Evolutionary conservation across 192 early-diverging fungal genomes (phyloP).

Genomic region (Jimgerdemannia flammicorona): DNA sequence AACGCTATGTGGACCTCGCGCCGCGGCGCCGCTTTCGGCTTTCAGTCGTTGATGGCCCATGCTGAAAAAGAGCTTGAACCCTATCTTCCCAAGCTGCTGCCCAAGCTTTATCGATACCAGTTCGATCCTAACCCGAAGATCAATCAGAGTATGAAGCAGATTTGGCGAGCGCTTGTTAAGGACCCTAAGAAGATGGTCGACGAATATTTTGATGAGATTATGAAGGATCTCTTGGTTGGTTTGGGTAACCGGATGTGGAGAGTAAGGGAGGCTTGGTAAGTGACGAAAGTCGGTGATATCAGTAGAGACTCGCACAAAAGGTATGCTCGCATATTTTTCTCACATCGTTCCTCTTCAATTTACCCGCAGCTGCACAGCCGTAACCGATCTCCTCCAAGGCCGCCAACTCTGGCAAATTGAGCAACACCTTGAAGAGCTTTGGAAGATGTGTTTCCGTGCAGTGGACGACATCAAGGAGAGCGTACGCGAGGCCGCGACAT

Average conservation of each 20-base stretch:
- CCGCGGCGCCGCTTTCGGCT: conserved; percentile 85
- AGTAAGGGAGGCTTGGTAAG: conserved; percentile 65
- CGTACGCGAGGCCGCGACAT: conserved; percentile 78
- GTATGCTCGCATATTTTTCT: not conserved
- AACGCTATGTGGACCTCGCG: conserved; percentile 90
- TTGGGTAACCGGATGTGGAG: conserved; percentile 84
- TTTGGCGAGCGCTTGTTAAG: conserved; percentile 78
- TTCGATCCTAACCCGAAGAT: conserved; percentile 91
- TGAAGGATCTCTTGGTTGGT: conserved; percentile 72
- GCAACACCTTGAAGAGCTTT: conserved; percentile 74
- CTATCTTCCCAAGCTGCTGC: conserved; percentile 71
- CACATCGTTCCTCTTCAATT: not conserved
- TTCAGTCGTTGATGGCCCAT: conserved; percentile 72
- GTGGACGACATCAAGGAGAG: conserved; percentile 95
- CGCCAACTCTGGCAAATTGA: conserved; percentile 64
- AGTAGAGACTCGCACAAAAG: not conserved
- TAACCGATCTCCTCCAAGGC: conserved; percentile 70
- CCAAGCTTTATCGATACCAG: conserved; percentile 83
- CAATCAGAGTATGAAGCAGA: conserved; percentile 83
- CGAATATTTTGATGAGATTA: conserved; percentile 75
- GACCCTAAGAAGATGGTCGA: conserved; percentile 68
- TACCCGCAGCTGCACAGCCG: conserved; percentile 54
- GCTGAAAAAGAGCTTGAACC: conserved; percentile 81
- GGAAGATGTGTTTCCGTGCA: conserved; percentile 88
- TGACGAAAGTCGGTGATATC: conserved; percentile 26